Percentiles rank a stretch among this genome's conserved stretches.
Evolutionary conservation across 2,329 filamentous ascomycete species (phyloP).

Genomic region (Aaosphaeria arxii): DNA sequence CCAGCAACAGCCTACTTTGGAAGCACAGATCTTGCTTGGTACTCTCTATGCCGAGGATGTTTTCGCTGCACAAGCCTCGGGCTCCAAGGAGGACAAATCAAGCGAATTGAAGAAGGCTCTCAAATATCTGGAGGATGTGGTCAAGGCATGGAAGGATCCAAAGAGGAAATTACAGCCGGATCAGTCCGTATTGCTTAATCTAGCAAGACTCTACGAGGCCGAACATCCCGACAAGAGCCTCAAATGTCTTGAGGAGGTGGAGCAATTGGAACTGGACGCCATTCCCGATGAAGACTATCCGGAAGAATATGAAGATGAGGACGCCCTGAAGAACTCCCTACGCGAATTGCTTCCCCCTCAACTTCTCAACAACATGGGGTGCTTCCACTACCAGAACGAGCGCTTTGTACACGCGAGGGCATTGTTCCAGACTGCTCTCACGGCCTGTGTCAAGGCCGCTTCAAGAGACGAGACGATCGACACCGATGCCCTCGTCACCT

Average conservation of each 20-base stretch:
- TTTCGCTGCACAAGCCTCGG: conserved; percentile 70
- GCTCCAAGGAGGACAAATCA: conserved; percentile 81
- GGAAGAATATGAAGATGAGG: conserved; percentile 43
- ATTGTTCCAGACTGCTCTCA: conserved; percentile 87
- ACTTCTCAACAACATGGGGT: conserved; percentile 94
- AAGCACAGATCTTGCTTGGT: conserved; percentile 88
- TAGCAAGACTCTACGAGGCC: conserved; percentile 84
- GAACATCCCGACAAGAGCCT: conserved; percentile 87
- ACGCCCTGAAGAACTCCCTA: conserved; percentile 58
- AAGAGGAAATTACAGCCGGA: conserved; percentile 82
- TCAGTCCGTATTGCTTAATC: conserved; percentile 82
- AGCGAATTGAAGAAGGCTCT: conserved; percentile 85
- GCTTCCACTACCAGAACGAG: conserved; percentile 87
- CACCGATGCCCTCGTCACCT: conserved; percentile 87
- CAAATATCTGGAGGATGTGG: conserved; percentile 76
- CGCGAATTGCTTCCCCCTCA: conserved; percentile 83
- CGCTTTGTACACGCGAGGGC: conserved; percentile 77
- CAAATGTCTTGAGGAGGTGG: conserved; percentile 87
- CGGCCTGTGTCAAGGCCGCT: conserved; percentile 78
- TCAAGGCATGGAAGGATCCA: conserved; percentile 86
- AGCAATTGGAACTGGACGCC: conserved; percentile 81
- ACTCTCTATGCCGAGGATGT: conserved; percentile 94
- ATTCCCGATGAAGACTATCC: conserved; percentile 70
- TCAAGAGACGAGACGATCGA: conserved; percentile 74
- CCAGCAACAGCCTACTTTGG: conserved; percentile 75